Percentiles rank a stretch among this genome's conserved stretches.
phyloP scores from a whole-genome alignment of 2,329 filamentous ascomycete species.

The Cytospora chrysosperma region DNA sequence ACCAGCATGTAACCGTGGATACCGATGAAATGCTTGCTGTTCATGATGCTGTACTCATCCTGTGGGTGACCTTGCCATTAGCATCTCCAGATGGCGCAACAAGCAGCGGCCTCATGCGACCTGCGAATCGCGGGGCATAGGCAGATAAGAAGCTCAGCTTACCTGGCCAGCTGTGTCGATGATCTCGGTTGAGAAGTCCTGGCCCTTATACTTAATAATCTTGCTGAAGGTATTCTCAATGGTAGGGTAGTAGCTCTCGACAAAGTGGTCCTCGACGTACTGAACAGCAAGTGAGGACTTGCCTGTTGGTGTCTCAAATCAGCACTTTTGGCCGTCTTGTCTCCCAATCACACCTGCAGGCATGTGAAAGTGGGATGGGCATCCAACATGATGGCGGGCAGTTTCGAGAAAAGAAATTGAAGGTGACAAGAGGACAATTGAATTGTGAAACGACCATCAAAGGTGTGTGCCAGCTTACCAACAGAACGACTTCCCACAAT shows the following conservation, averaged over 20 bases:
- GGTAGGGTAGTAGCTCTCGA: conserved; percentile 98
- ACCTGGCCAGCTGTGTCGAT: conserved; percentile 97
- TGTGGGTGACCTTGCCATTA: conserved; percentile 35
- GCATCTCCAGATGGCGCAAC: neutral
- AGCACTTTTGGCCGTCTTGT: conserved; percentile 1
- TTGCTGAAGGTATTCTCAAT: conserved; percentile 99
- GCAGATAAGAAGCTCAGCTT: conserved; percentile 31
- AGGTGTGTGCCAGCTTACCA: conserved; percentile 40
- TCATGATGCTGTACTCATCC: conserved; percentile 98
- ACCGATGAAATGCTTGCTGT: conserved; percentile 98
- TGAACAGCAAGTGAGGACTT: conserved; percentile 97
- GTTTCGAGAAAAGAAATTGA: neutral
- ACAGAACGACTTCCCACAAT: conserved; percentile 94
- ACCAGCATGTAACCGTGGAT: conserved; percentile 99
- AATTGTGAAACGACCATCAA: neutral
- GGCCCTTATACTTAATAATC: conserved; percentile 86
- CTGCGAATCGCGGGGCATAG: neutral
- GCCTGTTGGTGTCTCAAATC: conserved; percentile 52
- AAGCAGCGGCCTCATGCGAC: neutral
- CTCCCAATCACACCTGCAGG: conserved; percentile 9
- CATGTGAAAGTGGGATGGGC: conserved; percentile 22
- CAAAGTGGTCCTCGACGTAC: conserved; percentile 96
- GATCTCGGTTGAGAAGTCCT: conserved; percentile 94
- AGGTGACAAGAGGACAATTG: neutral
- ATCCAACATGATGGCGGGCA: conserved; percentile 1